Conservation (phyloP, 1,284 basidiomycete species). For the Cutaneotrichosporon spelunceum region DNA sequence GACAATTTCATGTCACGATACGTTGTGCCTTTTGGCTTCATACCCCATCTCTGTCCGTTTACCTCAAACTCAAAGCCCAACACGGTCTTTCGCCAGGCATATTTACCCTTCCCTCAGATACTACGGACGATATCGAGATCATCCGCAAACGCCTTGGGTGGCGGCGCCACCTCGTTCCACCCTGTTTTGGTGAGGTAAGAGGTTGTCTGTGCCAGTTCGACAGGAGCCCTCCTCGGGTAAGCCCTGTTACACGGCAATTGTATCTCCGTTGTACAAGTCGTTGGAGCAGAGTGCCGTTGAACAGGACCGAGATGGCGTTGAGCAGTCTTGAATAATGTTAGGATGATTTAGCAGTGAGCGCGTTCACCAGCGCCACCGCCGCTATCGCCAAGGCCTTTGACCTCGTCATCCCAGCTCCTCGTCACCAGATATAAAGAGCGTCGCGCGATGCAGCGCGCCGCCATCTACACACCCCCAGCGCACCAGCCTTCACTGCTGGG, state of each 20-base stretch:
- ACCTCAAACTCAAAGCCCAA: neutral
- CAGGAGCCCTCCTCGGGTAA: neutral
- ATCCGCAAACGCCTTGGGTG: too few relatives aligned
- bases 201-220: neutral
- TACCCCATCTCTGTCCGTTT: neutral
- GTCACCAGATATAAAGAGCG: neutral
- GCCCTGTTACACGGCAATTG: neutral
- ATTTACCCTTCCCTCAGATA: too few relatives aligned
- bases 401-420: neutral
- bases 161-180: neutral
- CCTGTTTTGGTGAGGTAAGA: neutral
- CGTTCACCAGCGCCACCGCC: neutral
- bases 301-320: neutral
- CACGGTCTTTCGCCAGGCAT: too few relatives aligned
- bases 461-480: neutral
- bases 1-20: neutral
- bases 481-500: neutral
- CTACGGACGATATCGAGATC: too few relatives aligned
- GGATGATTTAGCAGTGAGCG: neutral
- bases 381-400: neutral
- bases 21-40: neutral
- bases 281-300: neutral
- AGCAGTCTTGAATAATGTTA: neutral
- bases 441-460: neutral
- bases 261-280: neutral